A percentile compares a stretch with the other conserved stretches of the same genome.
Conservation (phyloP, 2,329 filamentous ascomycete species). For the Xylariales sp. region DNA sequence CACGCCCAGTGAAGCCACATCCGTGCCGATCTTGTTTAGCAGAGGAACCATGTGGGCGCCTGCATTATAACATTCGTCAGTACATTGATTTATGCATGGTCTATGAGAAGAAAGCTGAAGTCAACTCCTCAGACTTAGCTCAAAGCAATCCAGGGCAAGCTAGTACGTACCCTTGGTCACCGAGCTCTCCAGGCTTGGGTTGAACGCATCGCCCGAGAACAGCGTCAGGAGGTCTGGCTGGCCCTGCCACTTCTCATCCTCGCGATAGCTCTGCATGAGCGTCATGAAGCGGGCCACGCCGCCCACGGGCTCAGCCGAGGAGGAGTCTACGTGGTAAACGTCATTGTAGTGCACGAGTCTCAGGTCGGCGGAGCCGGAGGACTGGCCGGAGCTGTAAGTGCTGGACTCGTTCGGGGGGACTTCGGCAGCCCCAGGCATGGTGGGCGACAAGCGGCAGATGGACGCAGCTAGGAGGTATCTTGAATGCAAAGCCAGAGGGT, state of each 20-base stretch:
- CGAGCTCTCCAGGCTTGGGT: slow-evolving; percentile 82
- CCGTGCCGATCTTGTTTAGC: slow-evolving; percentile 71
- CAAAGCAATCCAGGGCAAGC: no score
- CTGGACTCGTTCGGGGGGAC: slow-evolving; percentile 24
- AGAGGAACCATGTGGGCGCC: slow-evolving; percentile 84
- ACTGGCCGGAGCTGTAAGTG: slow-evolving; percentile 23
- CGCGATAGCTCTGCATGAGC: slow-evolving; percentile 69
- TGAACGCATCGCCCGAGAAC: slow-evolving; percentile 91
- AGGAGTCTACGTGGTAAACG: slow-evolving; percentile 80
- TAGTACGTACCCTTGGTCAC: slow-evolving; percentile 78
- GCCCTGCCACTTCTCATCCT: slow-evolving; percentile 52
- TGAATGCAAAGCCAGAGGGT: no score
- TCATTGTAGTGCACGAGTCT: slow-evolving; percentile 91
- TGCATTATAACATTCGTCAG: no score
- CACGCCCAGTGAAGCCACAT: slow-evolving; percentile 79
- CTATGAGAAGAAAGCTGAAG: no score
- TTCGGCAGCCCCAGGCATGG: slow-evolving; percentile 15
- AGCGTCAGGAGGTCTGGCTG: slow-evolving; percentile 69
- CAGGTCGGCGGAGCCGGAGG: slow-evolving; percentile 56
- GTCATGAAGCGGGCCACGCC: slow-evolving; percentile 79
- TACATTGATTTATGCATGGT: no score
- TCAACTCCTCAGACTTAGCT: no score
- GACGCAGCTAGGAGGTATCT: no score
- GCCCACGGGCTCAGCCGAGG: slow-evolving; percentile 76
- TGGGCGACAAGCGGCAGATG: no score